Evolutionary conservation across 31 red algal genomes (phyloP).

Genomic region (Endocladia muricata): DNA sequence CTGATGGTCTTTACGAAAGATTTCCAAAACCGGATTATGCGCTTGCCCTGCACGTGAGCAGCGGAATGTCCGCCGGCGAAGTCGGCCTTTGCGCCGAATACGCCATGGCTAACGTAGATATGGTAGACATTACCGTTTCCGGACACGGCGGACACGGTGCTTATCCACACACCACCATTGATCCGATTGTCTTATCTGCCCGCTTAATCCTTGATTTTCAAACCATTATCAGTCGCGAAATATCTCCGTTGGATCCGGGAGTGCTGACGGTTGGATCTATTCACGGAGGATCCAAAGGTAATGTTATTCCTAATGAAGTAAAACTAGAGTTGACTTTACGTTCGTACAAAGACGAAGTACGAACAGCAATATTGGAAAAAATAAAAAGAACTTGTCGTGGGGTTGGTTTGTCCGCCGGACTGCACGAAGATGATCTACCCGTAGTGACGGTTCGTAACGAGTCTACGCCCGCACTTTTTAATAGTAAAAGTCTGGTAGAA

Average conservation of each 20-base stretch:
- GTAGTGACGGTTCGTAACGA: neutral
- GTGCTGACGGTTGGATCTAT: conserved; percentile 14
- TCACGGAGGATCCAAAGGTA: conserved; percentile 4
- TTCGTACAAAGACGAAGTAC: neutral
- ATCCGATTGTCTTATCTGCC: conserved; percentile 1
- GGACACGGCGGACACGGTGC: conserved; percentile 10
- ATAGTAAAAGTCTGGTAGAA: neutral
- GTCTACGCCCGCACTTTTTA: conserved; percentile 1
- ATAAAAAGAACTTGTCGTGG: neutral
- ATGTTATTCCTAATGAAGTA: conserved; percentile 32
- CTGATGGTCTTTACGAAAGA: neutral
- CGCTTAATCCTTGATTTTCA: conserved; percentile 1
- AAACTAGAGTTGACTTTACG: neutral
- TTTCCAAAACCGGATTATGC: neutral
- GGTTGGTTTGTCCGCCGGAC: neutral
- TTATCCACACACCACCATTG: neutral
- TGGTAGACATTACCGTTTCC: conserved; percentile 4
- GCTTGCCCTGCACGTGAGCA: neutral
- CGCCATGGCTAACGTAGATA: neutral
- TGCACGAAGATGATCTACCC: neutral
- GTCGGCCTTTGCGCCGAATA: neutral
- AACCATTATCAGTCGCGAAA: conserved; percentile 3
- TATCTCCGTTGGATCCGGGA: neutral
- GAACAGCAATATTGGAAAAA: neutral
- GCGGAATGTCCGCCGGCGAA: neutral